Evolutionary conservation across 306 rosid genomes (phyloP), one percentile per base, ranked within the genome.

Genomic region (Trichosanthes cucumerina): DNA sequence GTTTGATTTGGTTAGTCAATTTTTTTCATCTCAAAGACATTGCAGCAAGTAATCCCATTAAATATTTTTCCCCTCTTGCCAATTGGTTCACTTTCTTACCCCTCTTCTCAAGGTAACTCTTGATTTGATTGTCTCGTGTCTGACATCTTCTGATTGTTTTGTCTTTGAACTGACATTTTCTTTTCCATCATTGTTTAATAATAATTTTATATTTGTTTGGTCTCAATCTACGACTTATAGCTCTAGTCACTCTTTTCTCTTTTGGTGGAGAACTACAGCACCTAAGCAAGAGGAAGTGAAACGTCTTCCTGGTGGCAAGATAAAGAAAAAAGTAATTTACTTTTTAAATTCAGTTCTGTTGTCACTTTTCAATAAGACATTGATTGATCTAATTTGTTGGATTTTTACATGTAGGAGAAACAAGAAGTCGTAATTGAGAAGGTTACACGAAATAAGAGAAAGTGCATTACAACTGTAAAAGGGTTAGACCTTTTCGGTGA

Each of bases 241-340:
- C 19, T 54, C n/a, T 53, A 54, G 24, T 76, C 19, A 57, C 38
- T 57, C 33, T 38, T 57, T 52, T 76, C 50, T 46, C 33, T 78
- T 62, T 78, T 50, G 75, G 41, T 62, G 60, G 58, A 34, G 33
- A 86, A 79, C 71, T 89, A 66, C 82, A 86, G 93, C 92, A 24
- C 76, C 87, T 21, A 96, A 91, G 87, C 90, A 86, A 80, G 98
- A 90, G 82, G 98, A 90, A 78, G 98, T 91, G 62, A 96, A 90
- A 79, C 98, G 98, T 72, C 98, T 96, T 82, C 99, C 99, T 69
- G 99, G 99, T 78, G 98, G 99, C 77, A 96, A 96, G 96, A 88
- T 93, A 80, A 96, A 96, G 98, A 96, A 96, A 81, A 96, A 92
- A 88, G 99, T 86, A 69, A 31, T 66, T n/a, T 49, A 18, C 19